Percentiles rank a stretch among this genome's conserved stretches.
Evolutionary conservation across 2,329 filamentous ascomycete genomes (phyloP).

Genomic region (Trichophyton simii): DNA sequence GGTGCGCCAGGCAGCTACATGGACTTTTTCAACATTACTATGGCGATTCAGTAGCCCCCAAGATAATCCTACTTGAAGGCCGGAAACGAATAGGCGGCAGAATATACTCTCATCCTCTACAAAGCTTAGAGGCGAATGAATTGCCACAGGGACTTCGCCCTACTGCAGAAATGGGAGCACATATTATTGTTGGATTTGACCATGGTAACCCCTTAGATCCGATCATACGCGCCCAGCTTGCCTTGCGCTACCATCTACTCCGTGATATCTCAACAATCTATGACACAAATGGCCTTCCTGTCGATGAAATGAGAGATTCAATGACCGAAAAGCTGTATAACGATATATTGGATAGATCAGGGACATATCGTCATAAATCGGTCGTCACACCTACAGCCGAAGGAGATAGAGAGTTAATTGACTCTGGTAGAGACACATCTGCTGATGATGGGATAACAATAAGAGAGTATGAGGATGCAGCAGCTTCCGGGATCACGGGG

Average conservation of each 20-base stretch:
- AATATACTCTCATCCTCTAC: slow-evolving; percentile 71
- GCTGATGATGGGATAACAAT: slow-evolving; percentile 61
- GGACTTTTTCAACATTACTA: slow-evolving; percentile 72
- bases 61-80: slow-evolving; percentile 73
- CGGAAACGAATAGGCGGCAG: slow-evolving; percentile 77
- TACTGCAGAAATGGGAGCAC: slow-evolving; percentile 93
- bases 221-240: slow-evolving; percentile 79
- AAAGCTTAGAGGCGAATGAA: slow-evolving; percentile 44
- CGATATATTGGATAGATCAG: slow-evolving; percentile 82
- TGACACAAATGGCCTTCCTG: slow-evolving; percentile 51
- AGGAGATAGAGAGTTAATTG: slow-evolving; percentile 69
- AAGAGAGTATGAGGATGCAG: slow-evolving; percentile 57
- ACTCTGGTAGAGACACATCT: slow-evolving; percentile 66
- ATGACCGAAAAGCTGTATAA: slow-evolving; percentile 89
- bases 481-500: slow-evolving; percentile 44
- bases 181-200: slow-evolving; percentile 96
- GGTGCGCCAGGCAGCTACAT: slow-evolving; percentile 82
- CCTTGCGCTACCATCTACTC: slow-evolving; percentile 71
- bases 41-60: slow-evolving; percentile 53
- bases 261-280: slow-evolving; percentile 76
- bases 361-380: slow-evolving; percentile 73
- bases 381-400: slow-evolving; percentile 59
- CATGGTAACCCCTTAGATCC: slow-evolving; percentile 87
- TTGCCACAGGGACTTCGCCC: slow-evolving; percentile 46
- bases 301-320: slow-evolving; percentile 65